Percentiles rank a stretch among this genome's conserved stretches.
Conservation (phyloP, 1,284 basidiomycete genomes). For the Trametes versicolor region DNA sequence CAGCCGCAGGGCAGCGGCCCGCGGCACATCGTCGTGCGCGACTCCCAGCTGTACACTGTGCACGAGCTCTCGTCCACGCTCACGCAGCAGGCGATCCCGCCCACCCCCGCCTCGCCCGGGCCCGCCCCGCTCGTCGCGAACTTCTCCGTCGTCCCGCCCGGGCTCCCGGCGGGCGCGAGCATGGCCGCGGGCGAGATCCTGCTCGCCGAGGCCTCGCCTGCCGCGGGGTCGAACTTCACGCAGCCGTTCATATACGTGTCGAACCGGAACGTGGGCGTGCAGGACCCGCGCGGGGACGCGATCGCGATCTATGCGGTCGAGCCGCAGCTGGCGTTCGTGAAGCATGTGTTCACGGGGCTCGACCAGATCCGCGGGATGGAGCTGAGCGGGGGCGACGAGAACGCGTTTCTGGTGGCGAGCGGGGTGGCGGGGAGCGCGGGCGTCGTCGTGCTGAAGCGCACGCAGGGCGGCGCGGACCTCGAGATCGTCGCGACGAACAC, state of each 20-base stretch:
- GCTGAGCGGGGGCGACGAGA: conserved; percentile 58
- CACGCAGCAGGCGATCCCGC: conserved; percentile 68
- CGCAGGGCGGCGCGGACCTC: conserved; percentile 63
- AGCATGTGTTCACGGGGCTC: conserved; percentile 69
- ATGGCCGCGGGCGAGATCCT: conserved; percentile 63
- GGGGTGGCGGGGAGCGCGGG: conserved; percentile 63
- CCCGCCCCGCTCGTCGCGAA: conserved; percentile 56
- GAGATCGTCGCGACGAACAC: conserved; percentile 61
- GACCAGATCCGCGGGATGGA: conserved; percentile 71
- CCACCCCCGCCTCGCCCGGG: conserved; percentile 50
- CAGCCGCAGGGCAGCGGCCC: conserved; percentile 74
- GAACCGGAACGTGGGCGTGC: conserved; percentile 49
- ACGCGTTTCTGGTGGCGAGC: conserved; percentile 62
- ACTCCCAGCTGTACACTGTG: conserved; percentile 64
- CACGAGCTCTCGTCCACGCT: conserved; percentile 74
- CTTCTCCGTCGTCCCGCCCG: conserved; percentile 65
- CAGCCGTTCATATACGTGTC: conserved; percentile 49
- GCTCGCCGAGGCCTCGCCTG: conserved; percentile 40
- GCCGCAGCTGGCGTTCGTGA: conserved; percentile 48
- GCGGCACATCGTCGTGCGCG: conserved; percentile 65
- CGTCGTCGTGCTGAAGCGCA: conserved; percentile 62
- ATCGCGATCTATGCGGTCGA: conserved; percentile 47
- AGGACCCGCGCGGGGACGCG: conserved; percentile 48
- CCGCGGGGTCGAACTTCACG: conserved; percentile 38
- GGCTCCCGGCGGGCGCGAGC: conserved; percentile 55